These are phyloP conservation scores for Boletellus emodensis DNA, from an alignment of 768 basidiomycete genomes.

Conservation along the genomic window DNA sequence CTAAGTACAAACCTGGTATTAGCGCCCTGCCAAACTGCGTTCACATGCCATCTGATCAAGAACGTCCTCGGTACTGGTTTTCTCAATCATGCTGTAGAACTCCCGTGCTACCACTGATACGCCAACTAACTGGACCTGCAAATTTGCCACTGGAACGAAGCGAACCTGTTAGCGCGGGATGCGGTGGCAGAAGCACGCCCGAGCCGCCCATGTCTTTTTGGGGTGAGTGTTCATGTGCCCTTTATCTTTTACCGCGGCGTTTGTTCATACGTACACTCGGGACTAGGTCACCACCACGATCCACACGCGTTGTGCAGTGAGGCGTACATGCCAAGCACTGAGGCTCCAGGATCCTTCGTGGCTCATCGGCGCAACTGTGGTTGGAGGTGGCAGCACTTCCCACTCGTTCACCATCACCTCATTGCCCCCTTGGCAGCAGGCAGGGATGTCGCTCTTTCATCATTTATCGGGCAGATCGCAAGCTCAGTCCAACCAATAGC, in stretches of 20 bases:
- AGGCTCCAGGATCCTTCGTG: background rate
- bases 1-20: background rate
- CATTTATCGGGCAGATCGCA: background rate
- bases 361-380: background rate
- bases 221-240: slow-evolving; percentile 16
- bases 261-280: slow-evolving; percentile 14
- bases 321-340: background rate
- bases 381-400: background rate
- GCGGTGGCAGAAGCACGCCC: slow-evolving; percentile 14
- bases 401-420: background rate
- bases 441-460: background rate
- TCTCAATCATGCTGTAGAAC: slow-evolving; percentile 2
- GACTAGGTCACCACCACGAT: slow-evolving; percentile 8
- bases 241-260: slow-evolving; percentile 11
- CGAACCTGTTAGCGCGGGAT: background rate
- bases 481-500: background rate
- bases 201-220: slow-evolving; percentile 7
- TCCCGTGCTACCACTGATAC: background rate
- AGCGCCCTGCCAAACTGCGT: background rate
- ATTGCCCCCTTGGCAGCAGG: background rate
- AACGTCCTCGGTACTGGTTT: slow-evolving; percentile 3
- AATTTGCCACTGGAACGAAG: background rate
- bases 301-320: slow-evolving; percentile 4
- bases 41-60: slow-evolving; percentile 2
- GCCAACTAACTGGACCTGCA: background rate